A percentile compares a stretch with the other conserved stretches of the same genome.
Conservation (phyloP, 2,329 filamentous ascomycete genomes). For the Colletotrichum musae region DNA sequence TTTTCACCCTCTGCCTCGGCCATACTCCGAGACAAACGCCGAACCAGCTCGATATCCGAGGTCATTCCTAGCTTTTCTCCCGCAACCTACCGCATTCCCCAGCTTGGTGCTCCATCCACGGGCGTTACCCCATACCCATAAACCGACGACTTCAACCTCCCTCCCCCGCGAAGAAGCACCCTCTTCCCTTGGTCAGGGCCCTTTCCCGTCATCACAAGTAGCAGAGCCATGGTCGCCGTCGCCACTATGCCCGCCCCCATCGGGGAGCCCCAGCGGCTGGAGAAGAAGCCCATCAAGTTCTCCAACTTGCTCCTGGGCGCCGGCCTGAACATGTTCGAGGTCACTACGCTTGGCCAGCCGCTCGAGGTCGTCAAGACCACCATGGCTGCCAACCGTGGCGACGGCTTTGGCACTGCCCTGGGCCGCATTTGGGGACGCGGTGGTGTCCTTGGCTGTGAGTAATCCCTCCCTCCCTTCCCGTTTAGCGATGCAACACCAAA, state of each 20-base stretch:
- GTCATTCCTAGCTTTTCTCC: conserved; percentile 35
- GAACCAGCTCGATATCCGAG: conserved; percentile 41
- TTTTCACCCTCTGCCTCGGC: conserved; percentile 28
- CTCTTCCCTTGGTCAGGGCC: conserved; percentile 99
- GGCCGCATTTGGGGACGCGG: conserved; percentile 93
- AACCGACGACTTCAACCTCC: conserved; percentile 40
- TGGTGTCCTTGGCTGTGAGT: conserved; percentile 93
- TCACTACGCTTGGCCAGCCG: conserved; percentile 79
- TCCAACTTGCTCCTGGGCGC: conserved; percentile 96
- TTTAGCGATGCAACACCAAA: neutral
- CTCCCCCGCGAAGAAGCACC: conserved; percentile 83
- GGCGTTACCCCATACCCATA: conserved; percentile 38
- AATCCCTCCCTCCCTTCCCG: conserved; percentile 25
- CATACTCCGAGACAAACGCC: conserved; percentile 35
- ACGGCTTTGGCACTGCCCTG: conserved; percentile 87
- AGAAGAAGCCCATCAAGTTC: conserved; percentile 99
- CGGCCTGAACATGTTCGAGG: conserved; percentile 96
- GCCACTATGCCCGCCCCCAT: conserved; percentile 67
- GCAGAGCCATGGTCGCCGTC: conserved; percentile 74
- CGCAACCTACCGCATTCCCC: conserved; percentile 37
- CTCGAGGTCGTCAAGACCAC: conserved; percentile 99
- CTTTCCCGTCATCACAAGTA: conserved; percentile 64
- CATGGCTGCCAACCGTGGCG: conserved; percentile 96
- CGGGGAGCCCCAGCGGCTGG: conserved; percentile 70
- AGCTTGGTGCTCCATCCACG: conserved; percentile 26